Conservation (phyloP, 768 basidiomycete genomes). For the Rhodocollybia butyracea region DNA sequence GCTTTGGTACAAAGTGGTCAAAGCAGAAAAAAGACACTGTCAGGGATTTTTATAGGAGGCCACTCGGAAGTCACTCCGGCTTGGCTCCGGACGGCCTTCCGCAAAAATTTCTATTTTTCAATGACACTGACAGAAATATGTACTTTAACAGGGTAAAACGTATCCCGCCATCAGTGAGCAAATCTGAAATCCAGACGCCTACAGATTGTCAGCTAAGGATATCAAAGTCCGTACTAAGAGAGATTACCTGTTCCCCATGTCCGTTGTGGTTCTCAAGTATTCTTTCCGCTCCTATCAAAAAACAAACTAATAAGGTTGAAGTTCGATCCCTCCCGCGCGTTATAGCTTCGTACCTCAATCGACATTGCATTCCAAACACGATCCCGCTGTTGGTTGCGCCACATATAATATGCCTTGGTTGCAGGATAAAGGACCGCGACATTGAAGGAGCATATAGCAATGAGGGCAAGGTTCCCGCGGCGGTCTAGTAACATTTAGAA, state of each 20-base stretch:
- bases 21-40: too few species aligned
- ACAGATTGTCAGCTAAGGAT: too few species aligned
- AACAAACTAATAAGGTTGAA: background rate
- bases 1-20: too few species aligned
- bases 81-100: too few species aligned
- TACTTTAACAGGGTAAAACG: background rate
- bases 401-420: conserved; percentile 54
- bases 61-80: too few species aligned
- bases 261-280: conserved; percentile 56
- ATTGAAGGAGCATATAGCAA: conserved; percentile 49
- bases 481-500: conserved; percentile 34
- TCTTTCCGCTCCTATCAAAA: conserved; percentile 43
- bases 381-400: conserved; percentile 52
- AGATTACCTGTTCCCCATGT: conserved; percentile 59
- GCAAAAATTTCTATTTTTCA: too few species aligned
- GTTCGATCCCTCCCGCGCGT: too few species aligned
- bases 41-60: too few species aligned
- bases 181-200: conserved; percentile 64
- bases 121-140: background rate
- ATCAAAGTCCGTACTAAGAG: too few species aligned
- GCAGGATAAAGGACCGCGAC: conserved; percentile 48
- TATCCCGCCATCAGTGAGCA: conserved; percentile 36
- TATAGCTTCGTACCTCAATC: conserved; percentile 29
- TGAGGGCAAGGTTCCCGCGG: conserved; percentile 56
- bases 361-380: conserved; percentile 60